Conservation (phyloP, 768 basidiomycete genomes). For the Lentinula sp. region DNA sequence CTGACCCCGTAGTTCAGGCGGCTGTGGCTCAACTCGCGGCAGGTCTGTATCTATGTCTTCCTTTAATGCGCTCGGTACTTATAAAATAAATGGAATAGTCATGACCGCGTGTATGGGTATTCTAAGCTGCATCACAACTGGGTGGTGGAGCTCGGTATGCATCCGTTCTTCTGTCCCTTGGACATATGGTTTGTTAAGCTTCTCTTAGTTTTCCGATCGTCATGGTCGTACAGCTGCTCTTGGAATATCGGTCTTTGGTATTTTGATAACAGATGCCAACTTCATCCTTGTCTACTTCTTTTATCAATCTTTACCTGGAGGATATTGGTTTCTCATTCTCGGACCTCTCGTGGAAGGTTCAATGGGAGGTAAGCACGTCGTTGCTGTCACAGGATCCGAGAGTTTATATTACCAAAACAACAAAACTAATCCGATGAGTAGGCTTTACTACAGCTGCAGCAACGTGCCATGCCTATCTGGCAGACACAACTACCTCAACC, state of each 20-base stretch:
- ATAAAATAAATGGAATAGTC: slow-evolving; percentile 27
- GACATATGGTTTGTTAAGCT: not conserved
- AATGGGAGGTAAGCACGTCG: slow-evolving; percentile 54
- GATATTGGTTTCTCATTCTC: slow-evolving; percentile 73
- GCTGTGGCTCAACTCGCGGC: slow-evolving; percentile 60
- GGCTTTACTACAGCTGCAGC: not conserved
- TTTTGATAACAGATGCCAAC: slow-evolving; percentile 55
- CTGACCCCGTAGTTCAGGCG: slow-evolving; percentile 72
- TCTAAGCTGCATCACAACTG: slow-evolving; percentile 71
- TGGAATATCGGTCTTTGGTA: slow-evolving; percentile 52
- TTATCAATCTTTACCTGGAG: slow-evolving; percentile 61
- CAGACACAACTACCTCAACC: slow-evolving; percentile 56
- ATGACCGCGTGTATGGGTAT: slow-evolving; percentile 64
- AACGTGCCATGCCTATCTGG: slow-evolving; percentile 45
- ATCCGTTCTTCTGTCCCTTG: not conserved
- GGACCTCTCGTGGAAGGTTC: slow-evolving; percentile 63
- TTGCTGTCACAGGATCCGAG: not conserved
- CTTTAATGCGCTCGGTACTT: not conserved
- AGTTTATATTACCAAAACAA: not conserved
- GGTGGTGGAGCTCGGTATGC: slow-evolving; percentile 81
- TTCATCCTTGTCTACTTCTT: slow-evolving; percentile 62
- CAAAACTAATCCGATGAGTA: slow-evolving; percentile 7
- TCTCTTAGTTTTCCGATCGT: slow-evolving; percentile 63
- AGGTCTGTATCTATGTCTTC: slow-evolving; percentile 20
- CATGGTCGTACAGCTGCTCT: slow-evolving; percentile 65